Evolutionary conservation across 2,329 filamentous ascomycete genomes (phyloP).

Genomic region (Claviceps humidiphila): DNA sequence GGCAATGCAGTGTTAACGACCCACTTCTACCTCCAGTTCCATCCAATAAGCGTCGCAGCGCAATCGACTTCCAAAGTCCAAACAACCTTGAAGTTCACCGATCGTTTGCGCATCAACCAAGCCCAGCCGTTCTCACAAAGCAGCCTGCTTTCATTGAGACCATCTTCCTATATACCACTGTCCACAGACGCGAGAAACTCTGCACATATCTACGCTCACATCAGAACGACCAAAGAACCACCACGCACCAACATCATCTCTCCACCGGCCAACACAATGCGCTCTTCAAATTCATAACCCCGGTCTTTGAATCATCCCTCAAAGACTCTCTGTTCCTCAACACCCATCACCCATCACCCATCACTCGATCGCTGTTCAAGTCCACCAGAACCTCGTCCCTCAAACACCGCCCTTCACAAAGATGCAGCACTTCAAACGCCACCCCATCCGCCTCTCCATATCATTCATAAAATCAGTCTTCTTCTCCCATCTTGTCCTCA

Average conservation of each 20-base stretch:
- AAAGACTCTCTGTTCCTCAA: background rate
- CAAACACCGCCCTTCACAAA: background rate
- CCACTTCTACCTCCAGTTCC: too few species aligned
- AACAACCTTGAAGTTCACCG: too few species aligned
- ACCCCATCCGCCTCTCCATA: conserved; percentile 24
- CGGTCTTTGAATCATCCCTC: background rate
- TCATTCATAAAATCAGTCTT: conserved; percentile 25
- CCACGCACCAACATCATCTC: background rate
- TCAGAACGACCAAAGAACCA: background rate
- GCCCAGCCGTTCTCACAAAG: too few species aligned
- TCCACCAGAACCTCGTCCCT: too few species aligned
- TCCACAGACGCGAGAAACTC: too few species aligned
- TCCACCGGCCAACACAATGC: background rate
- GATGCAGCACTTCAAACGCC: conserved; percentile 22
- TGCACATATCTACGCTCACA: too few species aligned
- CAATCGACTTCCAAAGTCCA: too few species aligned
- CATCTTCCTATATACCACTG: too few species aligned
- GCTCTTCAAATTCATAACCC: background rate
- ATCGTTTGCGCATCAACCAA: too few species aligned
- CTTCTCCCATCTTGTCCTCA: conserved; percentile 30
- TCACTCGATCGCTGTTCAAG: background rate
- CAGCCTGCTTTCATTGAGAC: too few species aligned
- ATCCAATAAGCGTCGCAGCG: too few species aligned
- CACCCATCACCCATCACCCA: background rate
- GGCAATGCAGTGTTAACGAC: too few species aligned